A percentile compares a stretch with the other conserved stretches of the same genome.
These are phyloP conservation scores for Uronychia setigera DNA, from an alignment of 73 alveolate species.

Conservation along the genomic window DNA sequence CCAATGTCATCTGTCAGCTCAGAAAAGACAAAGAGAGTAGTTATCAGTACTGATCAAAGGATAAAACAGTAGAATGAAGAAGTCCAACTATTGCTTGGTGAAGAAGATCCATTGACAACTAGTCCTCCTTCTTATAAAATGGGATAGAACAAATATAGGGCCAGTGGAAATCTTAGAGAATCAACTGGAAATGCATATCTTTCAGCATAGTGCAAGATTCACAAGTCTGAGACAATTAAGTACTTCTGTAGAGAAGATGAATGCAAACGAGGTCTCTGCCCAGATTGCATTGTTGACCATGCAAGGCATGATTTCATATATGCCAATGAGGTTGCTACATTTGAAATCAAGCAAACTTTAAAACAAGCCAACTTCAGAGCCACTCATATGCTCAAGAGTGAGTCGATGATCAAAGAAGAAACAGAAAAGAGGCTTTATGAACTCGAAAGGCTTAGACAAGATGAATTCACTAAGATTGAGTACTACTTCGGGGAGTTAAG, in stretches of 20 bases:
- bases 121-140: background rate
- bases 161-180: conserved; percentile 2
- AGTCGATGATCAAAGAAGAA: conserved; percentile 25
- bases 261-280: conserved; percentile 58
- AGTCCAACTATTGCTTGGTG: background rate
- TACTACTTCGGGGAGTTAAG: conserved; percentile 23
- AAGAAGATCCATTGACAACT: background rate
- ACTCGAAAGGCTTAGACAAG: conserved; percentile 14
- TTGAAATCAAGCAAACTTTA: conserved; percentile 51
- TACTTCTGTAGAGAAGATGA: conserved; percentile 65
- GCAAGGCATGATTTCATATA: conserved; percentile 58
- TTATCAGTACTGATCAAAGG: background rate
- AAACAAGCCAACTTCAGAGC: conserved; percentile 28
- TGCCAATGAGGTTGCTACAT: conserved; percentile 62
- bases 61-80: background rate
- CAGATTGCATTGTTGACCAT: conserved; percentile 55
- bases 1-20: background rate
- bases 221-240: conserved; percentile 42
- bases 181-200: conserved; percentile 10
- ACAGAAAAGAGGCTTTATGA: conserved; percentile 42
- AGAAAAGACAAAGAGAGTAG: background rate
- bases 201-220: conserved; percentile 49
- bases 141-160: background rate
- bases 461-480: conserved; percentile 32
- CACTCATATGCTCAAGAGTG: conserved; percentile 17